Base-by-base conservation (phyloP, 106 monocot genomes). In the Dioscorea alata region DNA sequence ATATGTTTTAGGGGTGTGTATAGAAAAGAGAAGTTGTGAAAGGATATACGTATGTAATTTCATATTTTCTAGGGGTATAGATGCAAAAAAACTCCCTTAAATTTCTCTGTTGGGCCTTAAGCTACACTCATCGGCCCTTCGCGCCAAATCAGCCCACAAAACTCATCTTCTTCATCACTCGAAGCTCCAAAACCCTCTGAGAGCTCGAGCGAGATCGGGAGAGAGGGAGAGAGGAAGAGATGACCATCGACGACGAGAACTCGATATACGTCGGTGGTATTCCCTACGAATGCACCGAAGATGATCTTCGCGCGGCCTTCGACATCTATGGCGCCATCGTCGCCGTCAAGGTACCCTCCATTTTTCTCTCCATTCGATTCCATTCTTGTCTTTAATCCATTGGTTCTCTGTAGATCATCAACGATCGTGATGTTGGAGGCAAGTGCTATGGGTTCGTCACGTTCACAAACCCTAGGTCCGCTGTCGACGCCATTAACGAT, bases 371-470 rank as follows among this genome's bases (percentile, higher is more conserved):
- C 48, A 8, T 33, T 22, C 59, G 59, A 61, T n/a, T 19, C 10
- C 60, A 20, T 61, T 18, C 24, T 60, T 31, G 4, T 61, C 19
- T 64, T 64, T 6, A 32, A 9, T 33, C 49, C 56, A n/a, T 60
- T 80, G 50, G 16, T 17, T 54, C 48, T 15, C 57, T 80, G 70
- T 83, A 96, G 96, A 89, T 96, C 71, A 83, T 96, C 48, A 89
- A 92, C 80, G 96, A 96, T 70, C 85, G 85, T n/a, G 79, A 77
- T 57, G 71, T 96, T 59, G 92, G 91, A 13, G 96, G 96, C 49
- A 96, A 92, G 74, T 96, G 96, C 72, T 96, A 91, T 80, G 96
- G 91, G 19, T 96, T 96, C 76, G 84, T 96, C 50, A 96, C 96
- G 4, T 96, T 92, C 61, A 86, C 80, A 22, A 91, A 96, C 52